Percentiles rank a stretch among this genome's conserved stretches.
phyloP scores from a whole-genome alignment of 1,139 yeast species.

The Casaregolazyma lundiana region DNA sequence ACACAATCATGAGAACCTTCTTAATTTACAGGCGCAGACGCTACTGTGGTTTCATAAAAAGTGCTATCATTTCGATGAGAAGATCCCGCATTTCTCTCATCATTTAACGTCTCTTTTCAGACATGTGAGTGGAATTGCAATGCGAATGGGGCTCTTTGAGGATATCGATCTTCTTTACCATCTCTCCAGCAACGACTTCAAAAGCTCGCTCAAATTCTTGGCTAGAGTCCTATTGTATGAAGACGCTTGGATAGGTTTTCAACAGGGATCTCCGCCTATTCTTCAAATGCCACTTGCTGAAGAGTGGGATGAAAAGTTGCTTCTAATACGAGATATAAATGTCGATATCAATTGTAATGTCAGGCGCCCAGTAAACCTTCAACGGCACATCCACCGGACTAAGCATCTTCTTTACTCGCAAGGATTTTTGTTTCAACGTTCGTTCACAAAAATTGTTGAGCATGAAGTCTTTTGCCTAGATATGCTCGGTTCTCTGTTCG shows the following conservation, averaged over 20 bases:
- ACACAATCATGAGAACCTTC: not conserved
- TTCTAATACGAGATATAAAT: not conserved
- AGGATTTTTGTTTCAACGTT: not conserved
- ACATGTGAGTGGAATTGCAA: not conserved
- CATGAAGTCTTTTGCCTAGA: conserved; percentile 1
- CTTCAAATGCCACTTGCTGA: not conserved
- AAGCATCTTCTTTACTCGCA: not conserved
- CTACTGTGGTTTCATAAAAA: conserved; percentile 1
- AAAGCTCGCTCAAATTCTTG: not conserved
- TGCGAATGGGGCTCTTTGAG: not conserved
- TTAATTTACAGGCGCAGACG: not conserved
- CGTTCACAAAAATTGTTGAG: not conserved
- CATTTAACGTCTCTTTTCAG: not conserved
- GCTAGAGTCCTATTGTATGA: not conserved
- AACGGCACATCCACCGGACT: not conserved
- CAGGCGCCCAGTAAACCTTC: not conserved
- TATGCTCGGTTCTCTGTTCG: not conserved
- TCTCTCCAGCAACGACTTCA: not conserved
- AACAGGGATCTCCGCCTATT: conserved; percentile 2
- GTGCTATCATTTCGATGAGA: not conserved
- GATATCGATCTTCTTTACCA: not conserved
- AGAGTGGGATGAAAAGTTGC: not conserved
- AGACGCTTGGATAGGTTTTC: conserved; percentile 5
- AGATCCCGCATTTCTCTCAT: not conserved
- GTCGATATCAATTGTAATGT: not conserved